Base-by-base conservation (phyloP, 2,329 filamentous ascomycete genomes). In the Penicillium hesseltinei region DNA sequence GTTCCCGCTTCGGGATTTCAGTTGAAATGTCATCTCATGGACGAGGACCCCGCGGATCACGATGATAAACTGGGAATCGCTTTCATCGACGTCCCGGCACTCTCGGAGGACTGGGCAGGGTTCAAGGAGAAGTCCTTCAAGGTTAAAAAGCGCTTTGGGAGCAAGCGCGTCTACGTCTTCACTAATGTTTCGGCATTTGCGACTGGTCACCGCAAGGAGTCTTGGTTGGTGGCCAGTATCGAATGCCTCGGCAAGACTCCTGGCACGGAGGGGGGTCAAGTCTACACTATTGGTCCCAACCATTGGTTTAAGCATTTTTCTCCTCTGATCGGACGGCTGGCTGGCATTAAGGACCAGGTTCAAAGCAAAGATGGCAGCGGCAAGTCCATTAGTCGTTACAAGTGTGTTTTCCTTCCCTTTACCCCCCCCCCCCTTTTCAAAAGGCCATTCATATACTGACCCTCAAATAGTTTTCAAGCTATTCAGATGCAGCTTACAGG, bases 21-120 rank as follows among this genome's bases (percentile, higher is more conserved):
- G 56, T 81, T 97, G 65, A 96, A 96, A 72, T 91, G 90, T 60
- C 84, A 90, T 52, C 76, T 97, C 19, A 95, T 92, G 75, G 93
- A 97, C 69, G 93, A 97, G 73, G 93, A 97, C 74, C 86, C 87
- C 35, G 85, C 88, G 1, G 90, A 97, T 71, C 85, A 89, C 63
- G 89, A 97, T 70, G 93, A 97, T 75, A 83, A 91, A 27, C 81
- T 97, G 21, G 93, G 93, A 11, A 95, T 94, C 69, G 90, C 91
- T 4, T 91, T 91, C 46, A 78, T 96, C 53, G 75, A 83, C 19
- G 84, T 89, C 0, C 75, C 81, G 11, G 70, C 75, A 2, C 71
- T 96, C 7, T 79, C 78, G 47, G 84, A 88, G 42, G 73, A 81
- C 39, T 95, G 90, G 90, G 66, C 77, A 9, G 90, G 89, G 0